A percentile compares a stretch with the other conserved stretches of the same genome.
These are phyloP conservation scores for Balakata baccata DNA, from an alignment of 345 rosid species.

Conservation along the genomic window DNA sequence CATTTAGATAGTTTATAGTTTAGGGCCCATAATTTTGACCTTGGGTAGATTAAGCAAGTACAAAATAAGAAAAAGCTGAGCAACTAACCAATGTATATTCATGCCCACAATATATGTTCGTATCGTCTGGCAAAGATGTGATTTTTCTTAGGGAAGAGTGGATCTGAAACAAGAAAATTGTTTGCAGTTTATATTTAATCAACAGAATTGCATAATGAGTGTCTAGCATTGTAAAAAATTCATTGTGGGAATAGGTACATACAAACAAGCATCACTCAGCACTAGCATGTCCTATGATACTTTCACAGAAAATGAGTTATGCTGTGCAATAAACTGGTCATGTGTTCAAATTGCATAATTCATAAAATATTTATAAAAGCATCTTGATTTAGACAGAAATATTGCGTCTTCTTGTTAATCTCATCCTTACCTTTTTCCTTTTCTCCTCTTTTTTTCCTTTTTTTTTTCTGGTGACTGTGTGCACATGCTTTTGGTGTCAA, in stretches of 20 bases:
- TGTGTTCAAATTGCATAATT: background rate
- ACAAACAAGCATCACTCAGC: background rate
- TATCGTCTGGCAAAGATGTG: constrained; percentile 75
- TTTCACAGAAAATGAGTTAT: background rate
- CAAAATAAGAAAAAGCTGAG: background rate
- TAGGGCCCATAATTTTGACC: constrained; percentile 10
- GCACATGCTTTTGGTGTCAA: no score
- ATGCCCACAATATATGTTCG: constrained; percentile 78
- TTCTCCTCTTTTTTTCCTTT: no score
- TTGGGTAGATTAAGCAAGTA: constrained; percentile 13
- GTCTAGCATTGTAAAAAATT: background rate
- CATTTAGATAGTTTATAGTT: constrained; percentile 18
- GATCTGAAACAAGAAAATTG: constrained; percentile 57
- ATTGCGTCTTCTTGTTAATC: background rate
- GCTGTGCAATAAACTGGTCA: background rate
- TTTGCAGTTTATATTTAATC: background rate
- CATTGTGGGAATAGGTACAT: background rate
- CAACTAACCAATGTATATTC: constrained; percentile 87
- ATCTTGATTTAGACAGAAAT: background rate
- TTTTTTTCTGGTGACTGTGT: no score
- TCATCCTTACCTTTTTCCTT: background rate
- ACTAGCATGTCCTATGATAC: background rate
- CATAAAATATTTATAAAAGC: background rate
- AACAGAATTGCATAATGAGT: background rate
- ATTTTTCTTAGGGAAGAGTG: constrained; percentile 72